Percentiles rank a stretch among this genome's conserved stretches.
phyloP scores from a whole-genome alignment of 2,329 filamentous ascomycete genomes.

The Thyridium curvatum region DNA sequence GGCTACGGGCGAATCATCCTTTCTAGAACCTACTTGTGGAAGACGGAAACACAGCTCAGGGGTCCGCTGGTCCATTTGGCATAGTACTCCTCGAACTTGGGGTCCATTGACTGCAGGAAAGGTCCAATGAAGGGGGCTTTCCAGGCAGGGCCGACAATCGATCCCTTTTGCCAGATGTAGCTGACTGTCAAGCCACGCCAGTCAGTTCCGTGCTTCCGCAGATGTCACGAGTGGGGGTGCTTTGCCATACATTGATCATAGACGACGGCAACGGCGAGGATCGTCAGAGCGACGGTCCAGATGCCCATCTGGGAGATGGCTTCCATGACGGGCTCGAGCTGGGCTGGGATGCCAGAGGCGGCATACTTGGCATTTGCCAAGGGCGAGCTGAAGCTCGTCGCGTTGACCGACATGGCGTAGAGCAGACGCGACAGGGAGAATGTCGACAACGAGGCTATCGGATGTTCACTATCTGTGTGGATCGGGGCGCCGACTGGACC shows the following conservation, averaged over 20 bases:
- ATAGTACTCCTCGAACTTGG: slow-evolving; percentile 86
- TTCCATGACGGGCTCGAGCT: slow-evolving; percentile 50
- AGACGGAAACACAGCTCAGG: slow-evolving; percentile 94
- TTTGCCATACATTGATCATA: slow-evolving; percentile 81
- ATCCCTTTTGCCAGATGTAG: slow-evolving; percentile 69
- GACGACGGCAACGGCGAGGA: slow-evolving; percentile 64
- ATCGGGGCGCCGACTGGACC: neutral
- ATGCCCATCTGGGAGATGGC: slow-evolving; percentile 49
- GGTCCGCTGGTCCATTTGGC: slow-evolving; percentile 88
- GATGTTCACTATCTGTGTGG: neutral
- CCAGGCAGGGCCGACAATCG: slow-evolving; percentile 66
- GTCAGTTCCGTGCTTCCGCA: slow-evolving; percentile 4
- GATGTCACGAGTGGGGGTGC: neutral
- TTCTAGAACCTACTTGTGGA: slow-evolving; percentile 74
- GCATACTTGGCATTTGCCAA: slow-evolving; percentile 53
- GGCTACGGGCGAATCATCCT: neutral
- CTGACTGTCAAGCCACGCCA: slow-evolving; percentile 48
- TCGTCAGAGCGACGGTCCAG: slow-evolving; percentile 60
- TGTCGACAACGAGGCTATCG: neutral
- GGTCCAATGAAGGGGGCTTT: slow-evolving; percentile 91
- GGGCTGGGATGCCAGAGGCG: slow-evolving; percentile 43
- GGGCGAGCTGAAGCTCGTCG: slow-evolving; percentile 60
- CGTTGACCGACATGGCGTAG: slow-evolving; percentile 49
- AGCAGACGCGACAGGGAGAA: neutral
- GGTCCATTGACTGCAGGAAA: slow-evolving; percentile 86